Base-by-base conservation (phyloP, 306 rosid genomes). In the Hylodesmum podocarpum region DNA sequence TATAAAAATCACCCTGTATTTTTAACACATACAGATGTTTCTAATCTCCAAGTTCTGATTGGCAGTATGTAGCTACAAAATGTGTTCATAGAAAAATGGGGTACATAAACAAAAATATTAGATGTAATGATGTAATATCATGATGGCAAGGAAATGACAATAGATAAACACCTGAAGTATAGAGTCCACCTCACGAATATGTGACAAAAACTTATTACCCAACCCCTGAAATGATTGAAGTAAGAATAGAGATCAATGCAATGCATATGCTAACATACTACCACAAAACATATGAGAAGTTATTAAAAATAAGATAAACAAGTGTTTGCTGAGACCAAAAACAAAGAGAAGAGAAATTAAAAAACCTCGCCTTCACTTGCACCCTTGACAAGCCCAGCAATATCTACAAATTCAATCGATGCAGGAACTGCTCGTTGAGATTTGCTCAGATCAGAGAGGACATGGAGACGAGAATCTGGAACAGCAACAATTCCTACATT, bases 401-500 rank as follows among this genome's bases (percentile, higher is more conserved):
- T 92, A 87, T 95, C 99, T 46, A 95, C 97, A 78, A 95, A 91
- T 82, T 95, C 99, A 62, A 95, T 85, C 13, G 97, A 95, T 53
- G 99, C 99, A 31, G 99, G 92, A 74, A 95, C 97, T 1, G 75
- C 87, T 70, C 91, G 84, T 66, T 86, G 92, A 80, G 97, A 95
- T 84, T 92, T 95, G 83, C 96, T 95, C 80, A 95, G 96, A 82
- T 90, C 87, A 11, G 99, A 92, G 82, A 92, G 97, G 19, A 90
- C 93, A 15, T 79, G 61, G 69, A 92, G 96, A 51, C 99, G 97
- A 14, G 87, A 84, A 89, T 95, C 99, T 21, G 99, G 99, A 83
- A 95, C 99, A 22, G 97, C 97, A 80, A 92, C 97, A 81, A 92
- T 88, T 83, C 99, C 99, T 77, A 95, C 96, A 75, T 95, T 95